These are phyloP conservation scores for Candida vaughaniae DNA, from an alignment of 805 yeast species.

Conservation along the genomic window DNA sequence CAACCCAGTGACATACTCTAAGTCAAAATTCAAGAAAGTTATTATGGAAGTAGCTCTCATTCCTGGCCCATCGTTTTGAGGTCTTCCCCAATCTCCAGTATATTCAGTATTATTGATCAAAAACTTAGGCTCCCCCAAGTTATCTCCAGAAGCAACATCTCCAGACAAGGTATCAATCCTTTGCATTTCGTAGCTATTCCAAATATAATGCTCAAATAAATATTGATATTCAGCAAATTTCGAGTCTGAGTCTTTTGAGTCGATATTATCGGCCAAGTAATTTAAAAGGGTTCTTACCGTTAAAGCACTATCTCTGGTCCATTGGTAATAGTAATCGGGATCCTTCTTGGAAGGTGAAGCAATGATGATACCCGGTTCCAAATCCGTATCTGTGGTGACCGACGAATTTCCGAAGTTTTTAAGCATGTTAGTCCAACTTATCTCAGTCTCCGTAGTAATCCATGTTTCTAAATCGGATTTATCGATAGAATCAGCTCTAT, in stretches of 20 bases:
- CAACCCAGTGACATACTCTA: slow-evolving; percentile 7
- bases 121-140: slow-evolving; percentile 91
- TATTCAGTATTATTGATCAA: slow-evolving; percentile 64
- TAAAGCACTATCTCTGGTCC: slow-evolving; percentile 90
- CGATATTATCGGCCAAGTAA: slow-evolving; percentile 42
- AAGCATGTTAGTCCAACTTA: slow-evolving; percentile 12
- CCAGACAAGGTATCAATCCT: slow-evolving; percentile 59
- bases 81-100: slow-evolving; percentile 81
- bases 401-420: slow-evolving; percentile 15
- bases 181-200: slow-evolving; percentile 60
- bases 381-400: slow-evolving; percentile 17
- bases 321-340: slow-evolving; percentile 86
- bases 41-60: slow-evolving; percentile 66
- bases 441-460: slow-evolving; percentile 42
- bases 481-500: no score
- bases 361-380: slow-evolving; percentile 67
- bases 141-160: slow-evolving; percentile 44
- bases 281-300: slow-evolving; percentile 65
- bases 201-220: slow-evolving; percentile 59
- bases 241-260: neutral
- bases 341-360: slow-evolving; percentile 74
- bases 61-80: slow-evolving; percentile 95
- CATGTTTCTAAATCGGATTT: slow-evolving; percentile 49
- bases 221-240: slow-evolving; percentile 10
- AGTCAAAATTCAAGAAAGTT: slow-evolving; percentile 46